These are phyloP conservation scores for Achaetomiella virescens DNA, from an alignment of 495 filamentous ascomycete species.

Conservation along the genomic window DNA sequence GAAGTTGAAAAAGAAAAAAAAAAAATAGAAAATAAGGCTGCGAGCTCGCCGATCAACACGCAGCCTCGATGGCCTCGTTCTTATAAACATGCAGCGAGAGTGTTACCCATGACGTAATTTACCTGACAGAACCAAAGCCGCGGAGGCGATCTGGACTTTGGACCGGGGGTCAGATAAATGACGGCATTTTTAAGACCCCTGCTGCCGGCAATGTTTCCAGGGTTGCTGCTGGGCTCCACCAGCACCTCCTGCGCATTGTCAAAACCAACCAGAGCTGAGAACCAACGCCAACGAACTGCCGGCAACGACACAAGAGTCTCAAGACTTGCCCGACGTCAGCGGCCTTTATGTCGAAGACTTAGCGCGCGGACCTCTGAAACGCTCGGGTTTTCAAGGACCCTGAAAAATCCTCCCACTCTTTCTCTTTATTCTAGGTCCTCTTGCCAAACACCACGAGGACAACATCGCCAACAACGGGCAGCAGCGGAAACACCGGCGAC, in stretches of 20 bases:
- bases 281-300: not conserved
- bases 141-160: slow-evolving; percentile 7
- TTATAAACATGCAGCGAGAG: not conserved
- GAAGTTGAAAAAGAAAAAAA: too few relatives aligned
- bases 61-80: not conserved
- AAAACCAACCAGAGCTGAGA: slow-evolving; percentile 13
- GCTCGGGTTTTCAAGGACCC: too few relatives aligned
- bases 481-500: not conserved
- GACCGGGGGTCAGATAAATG: slow-evolving; percentile 2
- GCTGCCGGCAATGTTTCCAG: not conserved
- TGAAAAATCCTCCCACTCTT: too few relatives aligned
- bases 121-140: not conserved
- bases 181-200: slow-evolving; percentile 11
- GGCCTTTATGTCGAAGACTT: too few relatives aligned
- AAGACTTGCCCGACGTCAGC: slow-evolving; percentile 1
- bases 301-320: not conserved
- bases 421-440: too few relatives aligned
- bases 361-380: not conserved
- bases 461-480: not conserved
- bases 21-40: too few relatives aligned
- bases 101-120: slow-evolving; percentile 13
- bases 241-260: not conserved
- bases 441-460: not conserved
- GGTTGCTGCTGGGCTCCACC: slow-evolving; percentile 6
- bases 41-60: too few relatives aligned